Evolutionary conservation across 129 eudicot species (phyloP).

Genomic region (Pittosporum tobira): DNA sequence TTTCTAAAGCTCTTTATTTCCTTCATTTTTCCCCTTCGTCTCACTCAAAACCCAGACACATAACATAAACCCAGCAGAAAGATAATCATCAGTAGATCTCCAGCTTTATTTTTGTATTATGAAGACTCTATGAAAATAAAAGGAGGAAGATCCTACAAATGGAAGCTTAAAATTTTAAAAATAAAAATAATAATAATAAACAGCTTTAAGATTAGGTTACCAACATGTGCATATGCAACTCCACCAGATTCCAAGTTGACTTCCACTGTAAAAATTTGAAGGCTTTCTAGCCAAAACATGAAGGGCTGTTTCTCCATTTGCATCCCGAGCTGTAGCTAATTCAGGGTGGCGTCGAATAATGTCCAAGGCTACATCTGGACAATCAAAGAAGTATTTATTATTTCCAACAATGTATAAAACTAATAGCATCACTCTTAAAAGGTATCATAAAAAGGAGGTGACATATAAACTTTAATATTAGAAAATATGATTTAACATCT

Average conservation of each 20-base stretch:
- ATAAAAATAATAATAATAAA: no score
- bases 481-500: not conserved
- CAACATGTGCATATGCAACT: not conserved
- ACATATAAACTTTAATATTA: not conserved
- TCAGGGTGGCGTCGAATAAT: not conserved
- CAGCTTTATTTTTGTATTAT: no score
- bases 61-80: no score
- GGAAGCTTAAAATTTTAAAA: no score
- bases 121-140: no score
- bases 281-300: constrained; percentile 3
- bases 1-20: no score
- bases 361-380: constrained; percentile 6
- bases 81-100: no score
- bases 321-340: constrained; percentile 8
- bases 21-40: no score
- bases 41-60: no score
- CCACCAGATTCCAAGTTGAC: not conserved
- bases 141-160: no score
- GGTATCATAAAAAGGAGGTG: not conserved
- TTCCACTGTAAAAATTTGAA: not conserved
- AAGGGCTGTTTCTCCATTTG: not conserved
- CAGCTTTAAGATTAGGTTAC: not conserved
- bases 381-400: not conserved
- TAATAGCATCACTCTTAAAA: not conserved
- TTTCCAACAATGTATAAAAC: not conserved